Base-by-base conservation (phyloP, 2,329 filamentous ascomycete genomes). In the Claviceps citrina region DNA sequence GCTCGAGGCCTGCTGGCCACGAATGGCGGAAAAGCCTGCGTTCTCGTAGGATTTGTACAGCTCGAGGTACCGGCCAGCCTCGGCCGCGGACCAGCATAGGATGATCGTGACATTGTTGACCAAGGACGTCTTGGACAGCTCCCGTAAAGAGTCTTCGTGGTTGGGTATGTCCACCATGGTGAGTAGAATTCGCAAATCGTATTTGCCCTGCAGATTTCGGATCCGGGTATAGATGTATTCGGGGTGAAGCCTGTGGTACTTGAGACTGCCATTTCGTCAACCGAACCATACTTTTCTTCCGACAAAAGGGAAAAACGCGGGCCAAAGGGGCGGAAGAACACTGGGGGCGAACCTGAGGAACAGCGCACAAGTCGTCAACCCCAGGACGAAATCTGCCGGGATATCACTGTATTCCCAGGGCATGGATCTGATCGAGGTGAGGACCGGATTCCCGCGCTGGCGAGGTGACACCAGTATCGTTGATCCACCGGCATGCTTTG, bases 351-450 rank as follows among this genome's bases (percentile, higher is more conserved):
- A 66, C 66, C 66, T 93, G 31, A 98, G 67, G 56, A 96, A 98
- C 5, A 98, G 70, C 1, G 84, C 87, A 53, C 89, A 94, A 6
- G 87, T 93, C 0, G 86, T 93, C 31, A 73, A 57, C 0, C 91
- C 89, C 19, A 96, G 68, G 7, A 89, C 81, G 58, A 93, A 98
- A 62, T 98, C 91, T 25, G 89, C 84, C 1, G 82, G 80, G n/a
- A 94, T 94, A 54, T 96, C 89, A 45, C 84, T 87, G 60, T 94
- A 96, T 61, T 98, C 91, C 91, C 91, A 98, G 0, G 86, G 75
- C 43, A 93, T 70, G 1, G 81, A 78, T 44, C 81, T 79, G 51
- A 98, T 74, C 59, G 80, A 76, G 40, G 84, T 81, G 24, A 98
- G 66, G 37, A 96, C 82, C 0, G 91, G 91, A 52, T 98, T 98